Base-by-base conservation (phyloP, 2,329 filamentous ascomycete species). In the Zalaria obscura region DNA sequence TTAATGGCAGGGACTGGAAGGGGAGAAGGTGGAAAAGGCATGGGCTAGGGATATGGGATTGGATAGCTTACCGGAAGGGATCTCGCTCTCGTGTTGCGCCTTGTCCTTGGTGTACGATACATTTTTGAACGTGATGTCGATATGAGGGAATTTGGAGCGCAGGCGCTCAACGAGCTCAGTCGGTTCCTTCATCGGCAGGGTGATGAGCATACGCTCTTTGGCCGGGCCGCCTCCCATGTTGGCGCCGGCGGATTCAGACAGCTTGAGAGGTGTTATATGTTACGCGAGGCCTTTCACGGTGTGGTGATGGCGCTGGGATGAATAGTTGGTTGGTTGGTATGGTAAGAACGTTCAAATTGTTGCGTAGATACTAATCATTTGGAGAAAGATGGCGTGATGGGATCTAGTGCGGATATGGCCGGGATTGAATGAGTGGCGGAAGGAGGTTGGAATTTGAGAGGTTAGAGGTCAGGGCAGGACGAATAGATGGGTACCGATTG, bases 101-200 rank as follows among this genome's bases (percentile, higher is more conserved):
- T 39, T 44, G 33, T 49, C 47, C 36, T 47, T 39, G 5, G 48
- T 47, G 38, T 49, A 56, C 2, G 44, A 45, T 27, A 61, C 47
- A 35, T 59, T 45, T 38, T 58, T 47, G 46, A 62, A 71, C 6
- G 56, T 60, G 39, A 72, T 54, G n/a, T 66, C 57, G 45, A 70
- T 57, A 50, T 64, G 51, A 5, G 61, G 69, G 56, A 62, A 70
- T 40, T 58, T 64, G 38, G 55, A 54, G 32, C 52, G 61, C 40
- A 68, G 60, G 39, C 52, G 51, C 37, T 55, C 55, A 27, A 66
- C 46, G 26, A 65, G 49, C 1, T 55, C 49, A 25, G 54, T 55
- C n/a, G 65, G 62, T 40, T 65, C 60, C 5, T 52, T 48, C 11
- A 54, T 48, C 10, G 58, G 57, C 29, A 60, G 52, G 5, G 53